A percentile compares a stretch with the other conserved stretches of the same genome.
These are phyloP conservation scores for Paxillus involutus DNA, from an alignment of 768 basidiomycete species.

Conservation along the genomic window DNA sequence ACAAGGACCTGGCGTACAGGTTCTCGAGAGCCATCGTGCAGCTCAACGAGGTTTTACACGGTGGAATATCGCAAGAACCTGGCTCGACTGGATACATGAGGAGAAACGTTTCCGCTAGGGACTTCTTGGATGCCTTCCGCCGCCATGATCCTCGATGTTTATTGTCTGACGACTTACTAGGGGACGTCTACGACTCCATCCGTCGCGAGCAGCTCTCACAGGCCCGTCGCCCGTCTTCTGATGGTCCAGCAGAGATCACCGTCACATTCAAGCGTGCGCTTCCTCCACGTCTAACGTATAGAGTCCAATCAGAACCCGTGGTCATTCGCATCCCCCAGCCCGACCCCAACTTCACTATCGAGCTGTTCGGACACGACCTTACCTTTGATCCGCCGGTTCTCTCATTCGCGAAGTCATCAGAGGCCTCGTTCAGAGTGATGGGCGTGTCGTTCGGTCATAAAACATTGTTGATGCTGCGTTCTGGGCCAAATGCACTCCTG, in stretches of 20 bases:
- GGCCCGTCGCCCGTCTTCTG: slow-evolving; percentile 50
- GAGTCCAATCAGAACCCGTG: slow-evolving; percentile 85
- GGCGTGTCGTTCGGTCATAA: slow-evolving; percentile 84
- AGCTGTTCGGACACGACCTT: slow-evolving; percentile 85
- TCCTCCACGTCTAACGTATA: slow-evolving; percentile 81
- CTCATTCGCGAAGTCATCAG: slow-evolving; percentile 72
- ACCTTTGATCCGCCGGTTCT: slow-evolving; percentile 85
- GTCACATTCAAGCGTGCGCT: slow-evolving; percentile 74
- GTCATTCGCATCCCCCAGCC: slow-evolving; percentile 81
- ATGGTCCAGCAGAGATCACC: slow-evolving; percentile 45
- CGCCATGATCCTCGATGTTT: slow-evolving; percentile 69
- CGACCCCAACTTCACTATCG: slow-evolving; percentile 81
- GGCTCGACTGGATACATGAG: slow-evolving; percentile 53
- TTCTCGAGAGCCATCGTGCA: slow-evolving; percentile 82
- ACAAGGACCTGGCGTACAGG: slow-evolving; percentile 75
- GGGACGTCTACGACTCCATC: slow-evolving; percentile 79
- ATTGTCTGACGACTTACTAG: slow-evolving; percentile 73
- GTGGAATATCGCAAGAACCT: slow-evolving; percentile 61
- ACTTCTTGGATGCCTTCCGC: slow-evolving; percentile 84
- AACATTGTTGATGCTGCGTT: slow-evolving; percentile 79
- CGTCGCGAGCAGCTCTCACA: slow-evolving; percentile 70
- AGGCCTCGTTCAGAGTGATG: slow-evolving; percentile 88
- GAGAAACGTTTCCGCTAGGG: slow-evolving; percentile 65
- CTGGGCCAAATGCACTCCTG: slow-evolving; percentile 78
- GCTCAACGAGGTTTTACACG: slow-evolving; percentile 86